Base-by-base conservation (phyloP, 1,284 basidiomycete species). In the Trichosporon inkin region DNA sequence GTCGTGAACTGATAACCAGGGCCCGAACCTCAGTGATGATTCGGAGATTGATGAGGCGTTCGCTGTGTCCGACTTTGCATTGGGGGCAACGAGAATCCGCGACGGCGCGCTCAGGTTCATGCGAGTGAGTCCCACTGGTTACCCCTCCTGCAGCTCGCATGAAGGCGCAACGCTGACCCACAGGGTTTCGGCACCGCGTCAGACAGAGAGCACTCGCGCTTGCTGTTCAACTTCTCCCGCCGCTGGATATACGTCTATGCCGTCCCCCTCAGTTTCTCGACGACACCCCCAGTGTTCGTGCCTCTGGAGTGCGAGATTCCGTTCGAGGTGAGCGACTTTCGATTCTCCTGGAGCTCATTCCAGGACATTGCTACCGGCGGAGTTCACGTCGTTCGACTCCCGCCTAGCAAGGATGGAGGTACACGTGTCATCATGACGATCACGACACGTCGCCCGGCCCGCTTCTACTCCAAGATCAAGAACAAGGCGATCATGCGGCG, bases 241-340 rank as follows among this genome's bases (percentile, higher is more conserved):
- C 19, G 55, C n/a, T 62, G 63, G 41, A 58, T 67, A 17, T 61
- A 61, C 53, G 41, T 63, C 32, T 49, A 52, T 22, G 40, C 54
- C 38, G 34, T 37, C 8, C 57, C 62, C 3, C 22, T n/a, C 22
- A 39, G 7, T 10, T 32, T 36, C 10, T 32, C 38, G 4, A 39
- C 22, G 3, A 58, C 56, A 8, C 64, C 62, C 34, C 44, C 58
- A 0, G 56, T 49, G 10, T 56, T 68, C 17, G 41, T 63, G 16
- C 67, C 65, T 5, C 53, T 68, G 17, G 51, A 62, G 19, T 57
- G 53, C 2, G 62, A 64, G 54, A 63, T 68, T 58, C 60, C 63
- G 1, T 67, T 60, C 53, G 60, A 64, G 37, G 62, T 63, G 19
- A 13, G 62, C 32, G 7, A 16, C 6, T 10, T 20, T 2, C 2